A percentile compares a stretch with the other conserved stretches of the same genome.
Conservation (phyloP, 306 rosid species). For the Canavalia ensiformis region DNA sequence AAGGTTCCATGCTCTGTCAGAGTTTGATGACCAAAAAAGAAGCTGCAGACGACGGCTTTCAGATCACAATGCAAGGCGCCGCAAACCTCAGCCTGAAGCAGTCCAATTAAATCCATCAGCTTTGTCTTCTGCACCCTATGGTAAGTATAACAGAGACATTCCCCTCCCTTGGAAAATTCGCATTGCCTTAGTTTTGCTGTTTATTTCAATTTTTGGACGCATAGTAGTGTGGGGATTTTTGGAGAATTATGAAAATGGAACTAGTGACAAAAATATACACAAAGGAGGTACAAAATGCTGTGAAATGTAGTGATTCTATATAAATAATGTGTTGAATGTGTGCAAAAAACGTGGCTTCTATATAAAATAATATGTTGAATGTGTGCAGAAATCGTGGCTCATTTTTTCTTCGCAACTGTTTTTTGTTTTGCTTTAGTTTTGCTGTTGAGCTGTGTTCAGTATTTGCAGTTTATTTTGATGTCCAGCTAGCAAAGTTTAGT, state of each 20-base stretch:
- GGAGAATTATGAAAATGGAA: slow-evolving; percentile 31
- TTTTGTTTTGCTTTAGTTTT: background rate
- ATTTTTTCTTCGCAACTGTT: background rate
- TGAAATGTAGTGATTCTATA: background rate
- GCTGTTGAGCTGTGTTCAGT: background rate
- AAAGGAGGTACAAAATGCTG: background rate
- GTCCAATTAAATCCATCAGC: slow-evolving; percentile 60
- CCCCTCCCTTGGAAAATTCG: background rate
- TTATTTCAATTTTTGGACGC: slow-evolving; percentile 15
- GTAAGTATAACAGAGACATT: slow-evolving; percentile 47
- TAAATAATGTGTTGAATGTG: background rate
- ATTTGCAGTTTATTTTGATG: slow-evolving; percentile 18
- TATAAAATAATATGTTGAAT: too few species aligned
- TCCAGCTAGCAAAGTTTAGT: background rate
- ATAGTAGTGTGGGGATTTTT: background rate
- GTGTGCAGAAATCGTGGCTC: too few species aligned
- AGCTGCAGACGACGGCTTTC: slow-evolving; percentile 95
- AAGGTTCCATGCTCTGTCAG: slow-evolving; percentile 92
- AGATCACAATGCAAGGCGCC: slow-evolving; percentile 98
- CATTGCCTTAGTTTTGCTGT: slow-evolving; percentile 1
- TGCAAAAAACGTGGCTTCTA: background rate
- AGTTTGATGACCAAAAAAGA: slow-evolving; percentile 90
- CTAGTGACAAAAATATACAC: slow-evolving; percentile 1
- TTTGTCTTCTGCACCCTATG: slow-evolving; percentile 68
- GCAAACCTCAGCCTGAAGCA: slow-evolving; percentile 78